phyloP scores from a whole-genome alignment of 768 basidiomycete genomes.

The Phanerodontia chrysosporium region DNA sequence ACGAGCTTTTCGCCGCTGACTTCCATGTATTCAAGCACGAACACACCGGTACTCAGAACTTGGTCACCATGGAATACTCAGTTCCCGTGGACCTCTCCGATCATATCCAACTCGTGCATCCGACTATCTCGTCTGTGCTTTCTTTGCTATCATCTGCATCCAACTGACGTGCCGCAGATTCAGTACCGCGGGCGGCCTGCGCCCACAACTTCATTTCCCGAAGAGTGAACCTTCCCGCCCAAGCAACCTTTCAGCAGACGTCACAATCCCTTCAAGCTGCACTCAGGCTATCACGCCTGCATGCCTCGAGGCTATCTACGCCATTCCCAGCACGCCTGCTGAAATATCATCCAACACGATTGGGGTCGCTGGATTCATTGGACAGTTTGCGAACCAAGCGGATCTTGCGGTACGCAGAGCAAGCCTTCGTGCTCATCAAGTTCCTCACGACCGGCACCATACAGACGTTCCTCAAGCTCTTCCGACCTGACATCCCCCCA shows the following conservation, averaged over 20 bases:
- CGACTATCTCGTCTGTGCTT: constrained; percentile 22
- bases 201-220: too few relatives aligned
- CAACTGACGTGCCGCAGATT: constrained; percentile 37
- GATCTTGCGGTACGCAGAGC: constrained; percentile 29
- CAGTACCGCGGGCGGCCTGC: constrained; percentile 17
- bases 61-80: constrained; percentile 36
- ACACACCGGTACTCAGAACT: constrained; percentile 21
- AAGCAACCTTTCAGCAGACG: constrained; percentile 20
- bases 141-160: background rate
- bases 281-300: constrained; percentile 21
- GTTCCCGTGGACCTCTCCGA: constrained; percentile 29
- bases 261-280: constrained; percentile 22
- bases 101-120: constrained; percentile 30
- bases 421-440: too few relatives aligned
- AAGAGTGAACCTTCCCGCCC: background rate
- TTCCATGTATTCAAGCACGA: constrained; percentile 31
- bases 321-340: constrained; percentile 29
- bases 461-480: constrained; percentile 22
- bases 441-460: too few relatives aligned
- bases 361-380: constrained; percentile 29
- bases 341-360: constrained; percentile 22
- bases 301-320: constrained; percentile 32
- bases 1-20: constrained; percentile 31
- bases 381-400: constrained; percentile 26
- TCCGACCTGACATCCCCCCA: constrained; percentile 22